Base-by-base conservation (phyloP, 768 basidiomycete genomes). In the Stropharia rugosoannulata region DNA sequence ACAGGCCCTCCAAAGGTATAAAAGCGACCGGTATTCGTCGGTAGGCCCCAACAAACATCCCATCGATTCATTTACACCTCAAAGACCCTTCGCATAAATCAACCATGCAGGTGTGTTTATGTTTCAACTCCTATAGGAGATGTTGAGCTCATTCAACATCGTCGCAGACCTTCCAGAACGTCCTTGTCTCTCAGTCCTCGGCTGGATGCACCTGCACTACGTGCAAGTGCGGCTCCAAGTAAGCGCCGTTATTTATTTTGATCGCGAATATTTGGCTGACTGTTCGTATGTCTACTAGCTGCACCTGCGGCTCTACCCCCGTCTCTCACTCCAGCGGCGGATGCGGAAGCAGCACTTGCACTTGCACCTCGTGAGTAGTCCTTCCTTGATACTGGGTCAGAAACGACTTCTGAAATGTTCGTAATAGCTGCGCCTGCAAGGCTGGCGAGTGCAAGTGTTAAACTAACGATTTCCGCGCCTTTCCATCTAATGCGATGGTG, bases 141-240 rank as follows among this genome's bases (percentile, higher is more conserved):
- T 15, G 18, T 40, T 19, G 10, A 42, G 11, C 51, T 51, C 10
- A 51, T 19, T 1, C 11, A 6, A 16, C 19, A 13, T 12, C 4
- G 16, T 15, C 13, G 27, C 22, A 53, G 51, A 39, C 41, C 15
- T 16, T 19, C 51, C 43, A 43, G 32, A 43, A 53, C 42, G 32
- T 43, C 32, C 51, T 45, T 18, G 41, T 44, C 32, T 53, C 41
- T 32, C 51, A 53, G 27, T 43, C 40, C 9, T 43, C 22, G 22
- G 22, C 41, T 16, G 54, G 36, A 35, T 55, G 54, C 54, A 46
- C 54, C 8, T 55, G 54, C 54, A 25, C 54, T 0, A 9, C 44
- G n/a, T 55, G 54, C 46, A 55, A 55, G 36, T 55, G 54, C 36
- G 51, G 51, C n/a, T 18, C 54, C 12, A 55, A 47, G 54, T 55